Percentiles rank a stretch among this genome's conserved stretches.
Evolutionary conservation across 352 stramenopile genomes (phyloP).

Genomic region (Plasmopara viticola): DNA sequence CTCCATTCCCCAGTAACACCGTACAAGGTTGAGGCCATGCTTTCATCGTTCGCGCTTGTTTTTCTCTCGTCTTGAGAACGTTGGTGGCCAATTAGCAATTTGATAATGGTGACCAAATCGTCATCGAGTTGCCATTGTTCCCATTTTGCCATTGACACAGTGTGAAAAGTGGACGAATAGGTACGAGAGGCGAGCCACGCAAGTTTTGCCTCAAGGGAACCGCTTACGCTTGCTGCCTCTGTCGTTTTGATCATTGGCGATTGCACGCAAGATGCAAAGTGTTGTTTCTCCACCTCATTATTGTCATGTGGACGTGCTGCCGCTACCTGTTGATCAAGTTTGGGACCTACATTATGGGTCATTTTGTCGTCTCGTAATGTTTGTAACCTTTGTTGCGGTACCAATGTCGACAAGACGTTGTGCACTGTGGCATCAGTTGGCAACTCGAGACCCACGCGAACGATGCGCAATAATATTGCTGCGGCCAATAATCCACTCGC

Average conservation of each 20-base stretch:
- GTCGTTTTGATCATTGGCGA: no score
- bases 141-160: conserved; percentile 44
- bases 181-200: conserved; percentile 30
- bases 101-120: conserved; percentile 28
- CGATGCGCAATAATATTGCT: conserved; percentile 36
- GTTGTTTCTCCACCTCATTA: no score
- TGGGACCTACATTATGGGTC: neutral
- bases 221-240: conserved; percentile 18
- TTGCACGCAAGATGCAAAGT: no score
- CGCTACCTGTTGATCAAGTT: no score
- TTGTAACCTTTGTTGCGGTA: neutral
- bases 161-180: conserved; percentile 43
- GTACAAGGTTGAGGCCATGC: conserved; percentile 16
- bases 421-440: conserved; percentile 15
- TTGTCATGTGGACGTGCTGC: no score
- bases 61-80: conserved; percentile 1
- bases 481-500: conserved; percentile 36
- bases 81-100: conserved; percentile 13
- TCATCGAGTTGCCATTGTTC: conserved; percentile 37
- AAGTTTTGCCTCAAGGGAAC: conserved; percentile 26
- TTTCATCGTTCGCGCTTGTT: neutral
- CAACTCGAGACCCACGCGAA: conserved; percentile 24
- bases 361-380: neutral
- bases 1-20: conserved; percentile 41
- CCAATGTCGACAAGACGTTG: conserved; percentile 23